Evolutionary conservation across 2,329 filamentous ascomycete species (phyloP), one percentile per base, ranked within the genome.

Genomic region (Pseudogymnoascus sp.): DNA sequence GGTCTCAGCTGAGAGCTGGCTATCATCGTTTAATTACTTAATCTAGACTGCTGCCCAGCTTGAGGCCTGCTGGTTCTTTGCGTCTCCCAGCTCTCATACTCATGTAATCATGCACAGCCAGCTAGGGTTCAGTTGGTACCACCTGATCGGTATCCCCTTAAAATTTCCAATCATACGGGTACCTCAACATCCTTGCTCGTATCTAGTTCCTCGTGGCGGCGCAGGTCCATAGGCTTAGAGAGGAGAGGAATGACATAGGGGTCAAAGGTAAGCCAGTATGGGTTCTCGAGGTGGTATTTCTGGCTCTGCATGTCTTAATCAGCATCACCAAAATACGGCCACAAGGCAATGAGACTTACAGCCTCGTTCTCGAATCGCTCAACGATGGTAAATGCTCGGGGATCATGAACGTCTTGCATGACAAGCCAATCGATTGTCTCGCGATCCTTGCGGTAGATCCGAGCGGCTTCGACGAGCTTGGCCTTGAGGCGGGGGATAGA

Each of bases 241-340:
- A 91, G 74, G 62, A 90, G 70, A 2, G 87, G 88, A 57, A 84
- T 77, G 30, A 90, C 87, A 67, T 89, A 90, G 5, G 86, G 85
- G 71, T 90, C 87, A 67, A 90, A 90, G 0, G 87, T 89, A 76
- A 88, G 81, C 85, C 85, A 89, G 77, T 89, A 89, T 0, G 86
- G 86, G 73, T 89, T 89, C 20, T 58, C 57, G 16, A 86, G 77
- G 69, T 86, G 83, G 68, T 85, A 85, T 65, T 84, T 80, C 71
- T 86, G 83, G 68, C 76, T 79, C 75, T 80, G 65, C 60, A 60
- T 3, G 11, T 32, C 32, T 2, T 14, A 12, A 38, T 37, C 14
- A 37, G 57, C 16, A 9, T 11, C 18, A 25, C 28, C n/a, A 16
- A 37, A 9, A 32, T 62, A 34, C 41, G 9, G 7, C 25, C 28